phyloP scores from a whole-genome alignment of 768 basidiomycete genomes.

The Pisolithus microcarpus region DNA sequence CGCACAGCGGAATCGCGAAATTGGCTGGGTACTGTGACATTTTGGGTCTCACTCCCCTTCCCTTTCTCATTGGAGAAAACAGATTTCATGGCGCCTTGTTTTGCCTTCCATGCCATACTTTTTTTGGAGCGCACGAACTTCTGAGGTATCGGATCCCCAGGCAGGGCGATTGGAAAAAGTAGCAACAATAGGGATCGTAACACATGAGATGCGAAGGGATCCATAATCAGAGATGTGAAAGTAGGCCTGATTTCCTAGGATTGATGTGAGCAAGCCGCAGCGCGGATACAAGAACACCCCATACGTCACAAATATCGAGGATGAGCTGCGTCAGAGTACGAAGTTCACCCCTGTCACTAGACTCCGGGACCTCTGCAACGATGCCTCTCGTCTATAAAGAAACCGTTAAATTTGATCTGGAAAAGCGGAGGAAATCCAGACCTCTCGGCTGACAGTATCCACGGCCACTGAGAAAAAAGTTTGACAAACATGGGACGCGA shows the following conservation, averaged over 20 bases:
- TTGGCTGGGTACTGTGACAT: constrained; percentile 32
- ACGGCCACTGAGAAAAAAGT: constrained; percentile 67
- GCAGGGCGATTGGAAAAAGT: constrained; percentile 54
- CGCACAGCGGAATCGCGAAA: constrained; percentile 41
- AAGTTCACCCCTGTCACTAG: constrained; percentile 56
- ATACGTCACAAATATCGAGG: constrained; percentile 57
- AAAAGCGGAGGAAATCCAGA: constrained; percentile 18
- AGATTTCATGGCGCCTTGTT: constrained; percentile 75
- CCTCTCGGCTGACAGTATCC: constrained; percentile 66
- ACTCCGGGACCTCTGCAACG: constrained; percentile 40
- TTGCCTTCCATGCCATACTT: constrained; percentile 74
- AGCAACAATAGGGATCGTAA: constrained; percentile 72
- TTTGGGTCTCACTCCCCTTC: constrained; percentile 26
- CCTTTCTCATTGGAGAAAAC: constrained; percentile 50
- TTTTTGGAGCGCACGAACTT: constrained; percentile 72
- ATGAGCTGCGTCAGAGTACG: constrained; percentile 57
- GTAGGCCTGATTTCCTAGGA: constrained; percentile 62
- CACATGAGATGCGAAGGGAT: constrained; percentile 89
- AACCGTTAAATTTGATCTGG: background rate
- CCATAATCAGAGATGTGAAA: constrained; percentile 61
- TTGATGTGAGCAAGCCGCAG: constrained; percentile 10
- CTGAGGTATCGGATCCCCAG: constrained; percentile 29
- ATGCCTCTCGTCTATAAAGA: constrained; percentile 45
- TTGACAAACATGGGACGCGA: constrained; percentile 94
- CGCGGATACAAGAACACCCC: constrained; percentile 11